A percentile compares a stretch with the other conserved stretches of the same genome.
These are phyloP conservation scores for Musa itinerans DNA, from an alignment of 176 grass and related monocot genomes.

Conservation along the genomic window DNA sequence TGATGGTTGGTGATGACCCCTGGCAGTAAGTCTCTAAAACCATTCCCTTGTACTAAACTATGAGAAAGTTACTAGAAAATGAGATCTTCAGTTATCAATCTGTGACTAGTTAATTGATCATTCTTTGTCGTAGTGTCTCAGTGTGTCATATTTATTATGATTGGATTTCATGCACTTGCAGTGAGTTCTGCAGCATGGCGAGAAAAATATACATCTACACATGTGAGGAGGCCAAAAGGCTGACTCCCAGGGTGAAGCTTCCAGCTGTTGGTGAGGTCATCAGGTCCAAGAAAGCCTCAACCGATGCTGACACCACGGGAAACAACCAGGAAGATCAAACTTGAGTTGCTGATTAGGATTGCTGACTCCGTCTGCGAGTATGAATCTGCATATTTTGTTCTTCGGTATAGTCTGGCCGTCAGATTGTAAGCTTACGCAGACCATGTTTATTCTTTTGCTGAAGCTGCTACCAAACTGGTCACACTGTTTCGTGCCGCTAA, in stretches of 20 bases:
- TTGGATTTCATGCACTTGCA: constrained; percentile 28
- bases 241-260: constrained; percentile 43
- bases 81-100: no score
- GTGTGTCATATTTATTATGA: background rate
- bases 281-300: constrained; percentile 24
- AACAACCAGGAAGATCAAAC: constrained; percentile 17
- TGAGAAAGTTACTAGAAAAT: background rate
- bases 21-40: constrained; percentile 57
- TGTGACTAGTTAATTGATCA: background rate
- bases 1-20: constrained; percentile 92
- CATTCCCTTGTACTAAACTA: background rate
- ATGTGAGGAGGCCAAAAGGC: constrained; percentile 58
- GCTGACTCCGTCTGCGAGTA: constrained; percentile 3
- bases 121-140: constrained; percentile 9
- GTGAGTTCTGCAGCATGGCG: constrained; percentile 77
- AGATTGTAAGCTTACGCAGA: no score
- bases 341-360: constrained; percentile 21
- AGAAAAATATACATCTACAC: constrained; percentile 84
- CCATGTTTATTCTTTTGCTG: no score
- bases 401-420: no score
- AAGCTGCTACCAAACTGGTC: no score
- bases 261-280: constrained; percentile 22
- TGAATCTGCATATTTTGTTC: no score
- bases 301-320: constrained; percentile 18
- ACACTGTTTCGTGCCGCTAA: no score